A percentile compares a stretch with the other conserved stretches of the same genome.
These are phyloP conservation scores for Asterionellopsis glacialis DNA, from an alignment of 108 stramenopile genomes.

Conservation along the genomic window DNA sequence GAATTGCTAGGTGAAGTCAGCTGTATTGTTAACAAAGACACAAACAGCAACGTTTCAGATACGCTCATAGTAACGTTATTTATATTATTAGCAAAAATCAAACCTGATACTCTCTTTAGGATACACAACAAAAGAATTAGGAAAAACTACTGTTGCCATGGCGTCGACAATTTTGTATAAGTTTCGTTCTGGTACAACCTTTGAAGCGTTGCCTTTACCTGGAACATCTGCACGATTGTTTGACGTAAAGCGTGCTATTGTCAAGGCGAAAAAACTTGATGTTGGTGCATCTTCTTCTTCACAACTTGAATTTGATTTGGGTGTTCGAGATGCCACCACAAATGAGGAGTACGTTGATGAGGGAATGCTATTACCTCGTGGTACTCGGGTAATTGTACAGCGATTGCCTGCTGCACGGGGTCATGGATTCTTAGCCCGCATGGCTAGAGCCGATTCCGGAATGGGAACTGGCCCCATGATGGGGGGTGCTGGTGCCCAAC, in stretches of 20 bases:
- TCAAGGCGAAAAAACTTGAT: conserved; percentile 69
- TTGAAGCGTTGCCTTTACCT: conserved; percentile 70
- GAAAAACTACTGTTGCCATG: conserved; percentile 20
- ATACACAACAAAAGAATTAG: neutral
- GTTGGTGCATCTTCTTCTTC: conserved; percentile 16
- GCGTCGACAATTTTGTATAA: conserved; percentile 83
- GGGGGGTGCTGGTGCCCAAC: conserved; percentile 8
- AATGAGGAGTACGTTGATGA: conserved; percentile 79
- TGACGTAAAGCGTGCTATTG: conserved; percentile 85
- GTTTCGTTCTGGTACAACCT: conserved; percentile 75
- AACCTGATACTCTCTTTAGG: neutral
- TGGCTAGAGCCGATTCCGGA: conserved; percentile 41
- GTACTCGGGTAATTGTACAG: conserved; percentile 69
- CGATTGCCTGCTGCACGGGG: conserved; percentile 67
- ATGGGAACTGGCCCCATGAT: conserved; percentile 4
- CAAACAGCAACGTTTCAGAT: too few species aligned
- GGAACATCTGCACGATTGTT: conserved; percentile 79
- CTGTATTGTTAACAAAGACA: too few species aligned
- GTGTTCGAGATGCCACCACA: conserved; percentile 67
- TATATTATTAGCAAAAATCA: too few species aligned
- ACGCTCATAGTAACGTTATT: too few species aligned
- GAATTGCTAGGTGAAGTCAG: too few species aligned
- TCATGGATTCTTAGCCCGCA: conserved; percentile 66
- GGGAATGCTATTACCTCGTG: conserved; percentile 63
- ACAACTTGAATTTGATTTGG: conserved; percentile 73